Conservation (phyloP, 2,329 filamentous ascomycete species). For the Xylaria sp. region DNA sequence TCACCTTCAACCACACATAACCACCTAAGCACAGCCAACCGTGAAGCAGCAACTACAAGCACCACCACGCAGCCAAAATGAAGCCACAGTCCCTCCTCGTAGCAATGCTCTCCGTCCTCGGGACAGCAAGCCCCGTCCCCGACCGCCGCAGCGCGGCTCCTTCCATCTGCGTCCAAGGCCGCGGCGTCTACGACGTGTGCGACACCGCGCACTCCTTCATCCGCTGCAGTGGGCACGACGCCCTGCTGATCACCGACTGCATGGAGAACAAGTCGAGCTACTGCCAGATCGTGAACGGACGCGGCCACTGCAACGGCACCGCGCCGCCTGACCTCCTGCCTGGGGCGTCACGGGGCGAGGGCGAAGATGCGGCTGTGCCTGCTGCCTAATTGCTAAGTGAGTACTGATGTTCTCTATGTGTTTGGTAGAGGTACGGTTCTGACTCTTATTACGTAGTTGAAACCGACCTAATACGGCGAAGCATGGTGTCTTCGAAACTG, state of each 20-base stretch:
- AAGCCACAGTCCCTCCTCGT: conserved; percentile 1
- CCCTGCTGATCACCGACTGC: conserved; percentile 17
- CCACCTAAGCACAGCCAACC: not conserved
- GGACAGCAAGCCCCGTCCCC: not conserved
- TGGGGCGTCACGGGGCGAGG: not conserved
- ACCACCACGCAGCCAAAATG: not conserved
- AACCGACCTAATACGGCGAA: too few relatives aligned
- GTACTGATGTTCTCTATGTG: too few relatives aligned
- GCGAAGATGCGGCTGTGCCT: too few relatives aligned
- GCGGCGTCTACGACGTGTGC: conserved; percentile 25
- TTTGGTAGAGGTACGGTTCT: too few relatives aligned
- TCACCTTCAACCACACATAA: not conserved
- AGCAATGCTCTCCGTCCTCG: not conserved
- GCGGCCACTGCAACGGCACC: conserved; percentile 13
- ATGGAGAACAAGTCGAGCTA: not conserved
- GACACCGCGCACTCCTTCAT: conserved; percentile 19
- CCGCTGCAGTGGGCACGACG: conserved; percentile 17
- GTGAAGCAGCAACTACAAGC: not conserved
- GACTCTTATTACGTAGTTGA: too few relatives aligned
- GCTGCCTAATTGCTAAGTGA: too few relatives aligned
- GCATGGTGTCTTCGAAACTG: too few relatives aligned
- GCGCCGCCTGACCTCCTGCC: conserved; percentile 4
- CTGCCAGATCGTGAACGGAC: conserved; percentile 12
- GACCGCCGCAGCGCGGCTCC: not conserved
- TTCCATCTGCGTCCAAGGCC: not conserved